These are phyloP conservation scores for Tulasnella sp. DNA, from an alignment of 768 basidiomycete species.

Conservation along the genomic window DNA sequence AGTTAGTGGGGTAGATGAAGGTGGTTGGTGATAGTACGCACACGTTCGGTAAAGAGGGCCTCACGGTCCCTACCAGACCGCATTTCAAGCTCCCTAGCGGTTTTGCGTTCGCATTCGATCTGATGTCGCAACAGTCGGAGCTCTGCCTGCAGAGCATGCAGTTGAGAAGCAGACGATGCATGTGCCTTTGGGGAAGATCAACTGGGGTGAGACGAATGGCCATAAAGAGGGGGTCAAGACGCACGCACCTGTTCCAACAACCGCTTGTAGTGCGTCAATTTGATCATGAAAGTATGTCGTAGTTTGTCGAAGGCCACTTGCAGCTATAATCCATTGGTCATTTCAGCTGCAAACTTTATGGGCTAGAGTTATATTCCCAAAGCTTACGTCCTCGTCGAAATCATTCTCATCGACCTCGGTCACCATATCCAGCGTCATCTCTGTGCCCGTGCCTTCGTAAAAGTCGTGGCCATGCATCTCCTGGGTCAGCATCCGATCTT, in stretches of 20 bases:
- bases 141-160: conserved; percentile 79
- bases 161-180: conserved; percentile 63
- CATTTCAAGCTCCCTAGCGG: conserved; percentile 9
- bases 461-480: neutral
- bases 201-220: neutral
- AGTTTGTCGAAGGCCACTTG: conserved; percentile 34
- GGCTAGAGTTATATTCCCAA: too few species aligned
- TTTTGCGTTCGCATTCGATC: conserved; percentile 21
- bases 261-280: conserved; percentile 64
- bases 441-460: neutral
- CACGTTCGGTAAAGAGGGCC: conserved; percentile 8
- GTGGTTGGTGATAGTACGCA: neutral
- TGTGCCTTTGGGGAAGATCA: conserved; percentile 36
- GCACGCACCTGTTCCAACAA: conserved; percentile 50
- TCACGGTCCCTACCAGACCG: conserved; percentile 13
- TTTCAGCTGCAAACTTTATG: neutral
- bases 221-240: neutral
- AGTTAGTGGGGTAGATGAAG: neutral
- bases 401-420: conserved; percentile 17
- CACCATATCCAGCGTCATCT: conserved; percentile 18
- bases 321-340: conserved; percentile 30
- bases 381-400: conserved; percentile 17
- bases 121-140: conserved; percentile 50
- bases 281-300: conserved; percentile 35
- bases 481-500: neutral